phyloP scores from a whole-genome alignment of 345 rosid species.

The Tarenaya hassleriana region DNA sequence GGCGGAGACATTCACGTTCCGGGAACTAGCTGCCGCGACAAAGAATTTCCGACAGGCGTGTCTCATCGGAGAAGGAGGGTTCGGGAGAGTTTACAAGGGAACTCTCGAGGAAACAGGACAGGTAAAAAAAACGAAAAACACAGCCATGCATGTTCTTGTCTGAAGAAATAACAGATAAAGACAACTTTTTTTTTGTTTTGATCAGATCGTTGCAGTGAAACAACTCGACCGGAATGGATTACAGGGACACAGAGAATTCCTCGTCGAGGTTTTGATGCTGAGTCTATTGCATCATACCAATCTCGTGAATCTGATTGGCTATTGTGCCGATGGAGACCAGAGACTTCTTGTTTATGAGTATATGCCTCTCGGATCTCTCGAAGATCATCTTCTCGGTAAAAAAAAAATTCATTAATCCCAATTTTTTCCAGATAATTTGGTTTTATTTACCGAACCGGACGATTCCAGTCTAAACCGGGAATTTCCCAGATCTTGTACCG shows the following conservation, averaged over 20 bases:
- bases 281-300: constrained; percentile 79
- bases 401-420: background rate
- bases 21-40: constrained; percentile 71
- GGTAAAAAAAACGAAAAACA: constrained; percentile 33
- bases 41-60: constrained; percentile 72
- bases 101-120: constrained; percentile 52
- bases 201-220: constrained; percentile 83
- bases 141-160: background rate
- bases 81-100: constrained; percentile 83
- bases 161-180: constrained; percentile 12
- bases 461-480: background rate
- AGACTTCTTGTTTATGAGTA: constrained; percentile 85
- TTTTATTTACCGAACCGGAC: background rate
- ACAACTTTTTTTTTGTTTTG: constrained; percentile 3
- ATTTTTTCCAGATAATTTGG: background rate
- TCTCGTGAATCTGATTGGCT: constrained; percentile 79
- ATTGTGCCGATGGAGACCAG: constrained; percentile 90
- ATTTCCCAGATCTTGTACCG: constrained; percentile 37
- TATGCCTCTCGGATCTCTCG: constrained; percentile 84
- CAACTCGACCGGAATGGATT: constrained; percentile 89
- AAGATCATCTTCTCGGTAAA: constrained; percentile 79
- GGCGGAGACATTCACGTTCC: constrained; percentile 65
- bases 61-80: constrained; percentile 84
- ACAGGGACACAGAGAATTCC: constrained; percentile 86
- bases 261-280: constrained; percentile 71